Percentiles rank a stretch among this genome's conserved stretches.
These are phyloP conservation scores for Irpex sp. DNA, from an alignment of 1,284 basidiomycete genomes.

Conservation along the genomic window DNA sequence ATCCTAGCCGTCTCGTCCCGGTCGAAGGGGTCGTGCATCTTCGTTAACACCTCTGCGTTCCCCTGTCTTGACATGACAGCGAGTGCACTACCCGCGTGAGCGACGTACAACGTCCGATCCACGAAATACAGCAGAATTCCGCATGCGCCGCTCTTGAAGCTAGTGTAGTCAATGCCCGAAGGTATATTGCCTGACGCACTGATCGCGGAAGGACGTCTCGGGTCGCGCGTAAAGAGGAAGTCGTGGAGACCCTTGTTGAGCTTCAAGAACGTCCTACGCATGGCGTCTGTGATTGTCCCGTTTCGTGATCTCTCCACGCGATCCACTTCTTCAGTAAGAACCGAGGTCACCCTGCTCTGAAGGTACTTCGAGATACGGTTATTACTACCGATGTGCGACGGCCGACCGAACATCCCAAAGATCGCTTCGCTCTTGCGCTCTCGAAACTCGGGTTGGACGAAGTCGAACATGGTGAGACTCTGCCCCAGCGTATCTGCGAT, in stretches of 20 bases:
- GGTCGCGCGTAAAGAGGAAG: slow-evolving; percentile 43
- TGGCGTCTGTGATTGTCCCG: slow-evolving; percentile 70
- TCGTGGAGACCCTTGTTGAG: slow-evolving; percentile 81
- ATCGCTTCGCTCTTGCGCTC: slow-evolving; percentile 80
- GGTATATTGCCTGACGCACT: slow-evolving; percentile 40
- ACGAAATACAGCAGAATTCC: slow-evolving; percentile 87
- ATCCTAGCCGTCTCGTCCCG: slow-evolving; percentile 84
- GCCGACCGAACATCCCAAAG: slow-evolving; percentile 93
- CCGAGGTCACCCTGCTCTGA: slow-evolving; percentile 72
- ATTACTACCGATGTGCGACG: slow-evolving; percentile 62
- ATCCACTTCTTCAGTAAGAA: slow-evolving; percentile 59
- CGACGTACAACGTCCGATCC: slow-evolving; percentile 82
- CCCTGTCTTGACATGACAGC: slow-evolving; percentile 89
- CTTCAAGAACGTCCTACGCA: slow-evolving; percentile 82
- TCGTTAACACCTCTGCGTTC: slow-evolving; percentile 73
- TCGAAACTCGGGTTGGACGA: slow-evolving; percentile 89
- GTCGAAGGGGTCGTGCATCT: slow-evolving; percentile 90
- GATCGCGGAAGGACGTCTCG: slow-evolving; percentile 68
- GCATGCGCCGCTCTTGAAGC: slow-evolving; percentile 74
- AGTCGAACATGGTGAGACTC: slow-evolving; percentile 86
- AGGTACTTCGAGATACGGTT: slow-evolving; percentile 75
- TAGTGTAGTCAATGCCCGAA: slow-evolving; percentile 36
- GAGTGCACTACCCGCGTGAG: slow-evolving; percentile 87
- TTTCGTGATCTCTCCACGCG: slow-evolving; percentile 42
- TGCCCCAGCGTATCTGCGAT: slow-evolving; percentile 93